Conservation (phyloP, 345 rosid genomes). For the Camelina sativa region DNA sequence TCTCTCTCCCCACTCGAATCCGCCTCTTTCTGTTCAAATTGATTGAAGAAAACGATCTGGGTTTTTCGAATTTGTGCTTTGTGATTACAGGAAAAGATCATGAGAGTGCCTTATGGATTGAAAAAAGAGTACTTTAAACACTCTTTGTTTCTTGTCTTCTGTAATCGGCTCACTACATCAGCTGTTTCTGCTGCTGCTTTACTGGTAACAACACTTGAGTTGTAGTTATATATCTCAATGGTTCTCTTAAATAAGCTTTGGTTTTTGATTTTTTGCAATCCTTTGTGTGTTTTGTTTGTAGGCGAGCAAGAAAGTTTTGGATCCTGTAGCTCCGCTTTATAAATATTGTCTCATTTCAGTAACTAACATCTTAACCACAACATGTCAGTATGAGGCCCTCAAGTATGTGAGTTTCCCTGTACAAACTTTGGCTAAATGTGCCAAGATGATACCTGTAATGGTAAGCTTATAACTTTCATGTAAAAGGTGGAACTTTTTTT, state of each 20-base stretch:
- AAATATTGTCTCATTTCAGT: conserved; percentile 80
- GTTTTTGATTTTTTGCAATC: not conserved
- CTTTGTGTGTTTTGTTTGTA: conserved; percentile 37
- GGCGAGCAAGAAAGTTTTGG: conserved; percentile 83
- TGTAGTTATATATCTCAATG: not conserved
- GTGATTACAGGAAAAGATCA: conserved; percentile 75
- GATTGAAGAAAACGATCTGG: not conserved
- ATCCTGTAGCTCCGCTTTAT: conserved; percentile 91
- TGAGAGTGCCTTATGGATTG: conserved; percentile 92
- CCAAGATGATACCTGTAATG: conserved; percentile 99
- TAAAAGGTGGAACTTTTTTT: not conserved
- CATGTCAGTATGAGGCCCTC: conserved; percentile 99
- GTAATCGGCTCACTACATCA: conserved; percentile 87
- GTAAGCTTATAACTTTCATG: conserved; percentile 44
- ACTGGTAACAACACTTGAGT: conserved; percentile 50
- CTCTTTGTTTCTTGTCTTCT: conserved; percentile 91
- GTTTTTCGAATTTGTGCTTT: not conserved
- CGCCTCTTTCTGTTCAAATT: not conserved
- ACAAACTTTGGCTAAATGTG: conserved; percentile 94
- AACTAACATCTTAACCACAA: conserved; percentile 83
- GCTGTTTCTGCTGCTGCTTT: conserved; percentile 83
- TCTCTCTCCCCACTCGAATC: not conserved
- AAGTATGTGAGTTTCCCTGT: conserved; percentile 97
- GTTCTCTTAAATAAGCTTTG: not conserved
- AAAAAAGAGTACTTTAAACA: conserved; percentile 77